These are phyloP conservation scores for Colletotrichum incanum DNA, from an alignment of 2,329 filamentous ascomycete species.

Conservation along the genomic window DNA sequence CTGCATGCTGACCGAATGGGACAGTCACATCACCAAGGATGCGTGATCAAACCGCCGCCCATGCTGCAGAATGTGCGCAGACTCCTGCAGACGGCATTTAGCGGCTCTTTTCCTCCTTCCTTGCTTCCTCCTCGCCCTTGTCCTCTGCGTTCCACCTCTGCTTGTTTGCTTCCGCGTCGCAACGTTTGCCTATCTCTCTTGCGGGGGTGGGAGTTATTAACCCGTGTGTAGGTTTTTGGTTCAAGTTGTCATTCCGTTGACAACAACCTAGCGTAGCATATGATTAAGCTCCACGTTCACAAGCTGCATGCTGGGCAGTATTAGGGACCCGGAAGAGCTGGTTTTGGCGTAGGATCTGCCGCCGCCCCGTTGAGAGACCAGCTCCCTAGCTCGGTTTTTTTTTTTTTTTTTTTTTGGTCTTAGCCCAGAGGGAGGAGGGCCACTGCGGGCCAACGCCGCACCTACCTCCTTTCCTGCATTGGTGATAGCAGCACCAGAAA, in stretches of 20 bases:
- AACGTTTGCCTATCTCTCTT: neutral
- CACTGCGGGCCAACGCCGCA: conserved; percentile 20
- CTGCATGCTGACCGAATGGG: conserved; percentile 35
- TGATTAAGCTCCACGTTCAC: conserved; percentile 1
- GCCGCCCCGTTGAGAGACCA: conserved; percentile 35
- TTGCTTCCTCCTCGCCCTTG: neutral
- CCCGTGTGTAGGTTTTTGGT: neutral
- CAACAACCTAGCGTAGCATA: neutral
- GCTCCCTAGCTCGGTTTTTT: conserved; percentile 32
- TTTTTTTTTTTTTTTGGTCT: neutral
- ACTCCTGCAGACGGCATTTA: conserved; percentile 38
- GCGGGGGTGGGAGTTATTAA: neutral
- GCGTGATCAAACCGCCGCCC: conserved; percentile 30
- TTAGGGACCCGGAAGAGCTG: neutral
- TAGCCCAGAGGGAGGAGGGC: neutral
- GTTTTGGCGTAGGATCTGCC: conserved; percentile 26
- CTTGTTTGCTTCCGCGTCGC: neutral
- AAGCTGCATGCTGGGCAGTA: neutral
- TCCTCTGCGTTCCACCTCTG: neutral
- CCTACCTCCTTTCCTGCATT: conserved; percentile 27
- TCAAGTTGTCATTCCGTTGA: conserved; percentile 2
- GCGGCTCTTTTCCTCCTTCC: conserved; percentile 26
- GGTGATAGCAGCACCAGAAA: conserved; percentile 22
- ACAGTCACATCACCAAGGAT: conserved; percentile 15
- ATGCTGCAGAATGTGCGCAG: conserved; percentile 32